These are phyloP conservation scores for Bruguiera gymnorhiza DNA, from an alignment of 345 rosid genomes.

Conservation along the genomic window DNA sequence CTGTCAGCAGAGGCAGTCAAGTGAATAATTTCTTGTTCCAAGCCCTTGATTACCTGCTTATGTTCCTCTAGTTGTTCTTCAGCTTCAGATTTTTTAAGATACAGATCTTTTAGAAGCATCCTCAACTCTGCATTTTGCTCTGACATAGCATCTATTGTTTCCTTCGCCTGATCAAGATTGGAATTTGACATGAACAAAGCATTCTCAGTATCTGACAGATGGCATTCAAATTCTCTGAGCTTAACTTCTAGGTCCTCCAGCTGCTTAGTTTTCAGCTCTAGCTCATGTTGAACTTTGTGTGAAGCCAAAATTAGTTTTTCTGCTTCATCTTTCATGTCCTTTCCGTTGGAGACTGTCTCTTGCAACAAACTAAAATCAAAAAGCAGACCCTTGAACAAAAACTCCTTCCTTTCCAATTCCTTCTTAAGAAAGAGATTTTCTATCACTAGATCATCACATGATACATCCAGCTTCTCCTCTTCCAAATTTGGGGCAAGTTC, in stretches of 20 bases:
- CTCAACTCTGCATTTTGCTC: constrained; percentile 71
- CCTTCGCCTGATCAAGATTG: constrained; percentile 56
- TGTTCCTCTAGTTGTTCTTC: constrained; percentile 74
- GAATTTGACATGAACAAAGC: constrained; percentile 46
- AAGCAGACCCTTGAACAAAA: constrained; percentile 72
- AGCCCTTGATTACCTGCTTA: constrained; percentile 54
- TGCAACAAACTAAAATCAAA: constrained; percentile 88
- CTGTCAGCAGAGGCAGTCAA: constrained; percentile 50
- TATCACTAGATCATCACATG: constrained; percentile 28
- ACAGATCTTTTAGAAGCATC: constrained; percentile 59
- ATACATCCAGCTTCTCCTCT: constrained; percentile 27
- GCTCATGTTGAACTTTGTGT: constrained; percentile 51
- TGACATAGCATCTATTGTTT: constrained; percentile 45
- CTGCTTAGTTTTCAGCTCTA: constrained; percentile 62
- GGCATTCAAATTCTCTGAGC: constrained; percentile 48
- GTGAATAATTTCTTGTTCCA: constrained; percentile 78
- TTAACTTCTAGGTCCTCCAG: constrained; percentile 52
- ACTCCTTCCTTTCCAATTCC: constrained; percentile 75
- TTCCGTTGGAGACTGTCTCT: constrained; percentile 72
- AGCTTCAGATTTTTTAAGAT: constrained; percentile 55
- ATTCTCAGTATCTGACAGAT: constrained; percentile 46
- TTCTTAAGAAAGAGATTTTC: constrained; percentile 60
- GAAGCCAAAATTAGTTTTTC: constrained; percentile 48
- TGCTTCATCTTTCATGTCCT: constrained; percentile 68
- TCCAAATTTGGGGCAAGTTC: constrained; percentile 29